These are phyloP conservation scores for Parastagonospora nodorum DNA, from an alignment of 2,329 filamentous ascomycete species.

Conservation along the genomic window DNA sequence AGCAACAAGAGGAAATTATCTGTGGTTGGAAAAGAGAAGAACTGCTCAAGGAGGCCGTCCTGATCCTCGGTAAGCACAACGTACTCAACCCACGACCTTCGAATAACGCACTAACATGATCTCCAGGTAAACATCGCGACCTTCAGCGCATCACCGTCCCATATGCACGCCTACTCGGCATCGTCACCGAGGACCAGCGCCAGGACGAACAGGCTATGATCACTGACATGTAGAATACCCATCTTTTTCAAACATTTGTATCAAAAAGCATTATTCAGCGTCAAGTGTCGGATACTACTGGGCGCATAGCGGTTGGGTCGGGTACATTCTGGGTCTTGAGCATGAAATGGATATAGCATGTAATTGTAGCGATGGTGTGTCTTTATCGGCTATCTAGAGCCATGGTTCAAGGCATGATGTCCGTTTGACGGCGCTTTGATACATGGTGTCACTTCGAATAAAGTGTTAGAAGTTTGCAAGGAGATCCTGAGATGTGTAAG, in stretches of 20 bases:
- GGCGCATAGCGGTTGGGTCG: background rate
- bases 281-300: background rate
- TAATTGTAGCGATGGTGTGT: background rate
- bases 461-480: background rate
- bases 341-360: background rate
- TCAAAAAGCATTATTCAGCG: conserved; percentile 4
- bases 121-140: conserved; percentile 87
- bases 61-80: conserved; percentile 76
- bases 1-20: conserved; percentile 68
- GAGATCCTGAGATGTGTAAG: background rate
- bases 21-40: conserved; percentile 92
- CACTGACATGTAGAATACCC: conserved; percentile 37
- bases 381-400: too few species aligned
- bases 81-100: background rate
- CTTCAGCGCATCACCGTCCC: conserved; percentile 93
- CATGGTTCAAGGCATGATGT: too few species aligned
- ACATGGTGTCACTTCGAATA: background rate
- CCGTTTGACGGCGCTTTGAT: too few species aligned
- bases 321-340: background rate
- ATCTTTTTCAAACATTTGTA: conserved; percentile 4
- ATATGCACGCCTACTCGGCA: conserved; percentile 70
- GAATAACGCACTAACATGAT: conserved; percentile 34
- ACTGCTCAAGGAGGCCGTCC: conserved; percentile 84
- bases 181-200: conserved; percentile 35
- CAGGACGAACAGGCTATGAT: conserved; percentile 43